These are phyloP conservation scores for Neonectria sp. DNA, from an alignment of 2,329 filamentous ascomycete species.

Conservation along the genomic window DNA sequence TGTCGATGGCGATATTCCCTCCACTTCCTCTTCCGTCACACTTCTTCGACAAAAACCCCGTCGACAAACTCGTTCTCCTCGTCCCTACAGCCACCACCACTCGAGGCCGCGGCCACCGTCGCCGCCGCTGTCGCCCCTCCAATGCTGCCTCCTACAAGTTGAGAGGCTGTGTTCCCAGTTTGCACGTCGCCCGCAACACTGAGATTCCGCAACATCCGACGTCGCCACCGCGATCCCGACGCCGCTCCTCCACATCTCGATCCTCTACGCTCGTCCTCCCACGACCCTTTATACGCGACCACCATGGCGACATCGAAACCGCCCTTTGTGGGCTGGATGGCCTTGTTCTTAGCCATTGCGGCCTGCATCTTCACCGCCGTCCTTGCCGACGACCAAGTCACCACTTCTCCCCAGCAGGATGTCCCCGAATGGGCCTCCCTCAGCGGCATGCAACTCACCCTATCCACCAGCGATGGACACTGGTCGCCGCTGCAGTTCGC, in stretches of 20 bases:
- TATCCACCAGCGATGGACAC: constrained; percentile 50
- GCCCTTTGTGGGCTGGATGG: constrained; percentile 27
- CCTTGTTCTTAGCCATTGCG: constrained; percentile 35
- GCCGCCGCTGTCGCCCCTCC: constrained; percentile 8
- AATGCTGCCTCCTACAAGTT: constrained; percentile 38
- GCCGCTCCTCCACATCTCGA: constrained; percentile 17
- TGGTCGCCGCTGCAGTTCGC: constrained; percentile 54
- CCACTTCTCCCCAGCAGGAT: constrained; percentile 53
- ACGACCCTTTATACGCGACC: constrained; percentile 3
- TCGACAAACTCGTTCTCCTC: not conserved
- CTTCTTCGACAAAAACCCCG: not conserved
- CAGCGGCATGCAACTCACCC: constrained; percentile 59
- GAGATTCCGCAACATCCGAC: constrained; percentile 35
- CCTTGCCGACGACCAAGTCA: constrained; percentile 52
- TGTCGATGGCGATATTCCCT: constrained; percentile 26
- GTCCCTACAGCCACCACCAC: not conserved
- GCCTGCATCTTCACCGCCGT: constrained; percentile 49
- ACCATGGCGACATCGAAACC: constrained; percentile 34
- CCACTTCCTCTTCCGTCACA: constrained; percentile 2
- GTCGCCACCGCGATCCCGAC: constrained; percentile 25
- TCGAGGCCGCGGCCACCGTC: constrained; percentile 19
- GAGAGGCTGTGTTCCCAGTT: constrained; percentile 38
- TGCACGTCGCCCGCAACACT: constrained; percentile 33
- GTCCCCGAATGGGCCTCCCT: constrained; percentile 57
- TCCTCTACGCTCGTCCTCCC: constrained; percentile 3